Evolutionary conservation across 2,329 filamentous ascomycete species (phyloP).

Genomic region (Akanthomyces uredinophilus): DNA sequence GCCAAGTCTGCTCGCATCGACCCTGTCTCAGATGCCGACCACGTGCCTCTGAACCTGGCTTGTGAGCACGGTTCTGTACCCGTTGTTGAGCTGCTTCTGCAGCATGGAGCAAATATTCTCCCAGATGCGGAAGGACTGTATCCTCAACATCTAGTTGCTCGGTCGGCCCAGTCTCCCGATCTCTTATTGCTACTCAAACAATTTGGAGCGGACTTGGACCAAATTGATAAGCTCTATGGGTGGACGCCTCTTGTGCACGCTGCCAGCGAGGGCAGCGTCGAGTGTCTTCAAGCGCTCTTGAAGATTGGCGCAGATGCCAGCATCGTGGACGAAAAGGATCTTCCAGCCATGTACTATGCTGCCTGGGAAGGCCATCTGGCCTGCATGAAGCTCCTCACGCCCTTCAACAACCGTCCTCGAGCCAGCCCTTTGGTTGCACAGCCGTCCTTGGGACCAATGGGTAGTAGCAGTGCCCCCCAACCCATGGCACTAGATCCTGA

Average conservation of each 20-base stretch:
- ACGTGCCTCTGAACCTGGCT: constrained; percentile 89
- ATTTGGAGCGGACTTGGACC: constrained; percentile 85
- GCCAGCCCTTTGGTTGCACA: constrained; percentile 42
- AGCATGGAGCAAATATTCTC: constrained; percentile 74
- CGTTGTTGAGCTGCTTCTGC: constrained; percentile 79
- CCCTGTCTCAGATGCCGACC: constrained; percentile 78
- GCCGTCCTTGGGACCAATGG: constrained; percentile 38
- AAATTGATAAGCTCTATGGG: constrained; percentile 91
- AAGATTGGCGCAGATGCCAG: constrained; percentile 72
- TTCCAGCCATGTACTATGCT: constrained; percentile 96
- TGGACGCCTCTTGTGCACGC: constrained; percentile 97
- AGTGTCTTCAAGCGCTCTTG: constrained; percentile 76
- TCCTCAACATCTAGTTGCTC: constrained; percentile 92
- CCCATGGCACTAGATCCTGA: constrained; percentile 72
- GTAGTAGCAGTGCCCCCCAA: constrained; percentile 46
- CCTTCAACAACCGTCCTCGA: constrained; percentile 43
- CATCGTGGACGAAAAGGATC: constrained; percentile 83
- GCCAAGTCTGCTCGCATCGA: constrained; percentile 77
- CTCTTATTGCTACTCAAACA: constrained; percentile 75
- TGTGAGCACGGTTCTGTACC: constrained; percentile 86
- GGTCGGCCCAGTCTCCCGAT: constrained; percentile 76
- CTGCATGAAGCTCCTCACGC: constrained; percentile 83
- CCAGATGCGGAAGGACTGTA: constrained; percentile 94
- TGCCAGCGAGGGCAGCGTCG: constrained; percentile 90
- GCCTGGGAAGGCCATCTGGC: constrained; percentile 95